phyloP scores from a whole-genome alignment of 371 early-diverging fungal species.

The Batkoa obscura region DNA sequence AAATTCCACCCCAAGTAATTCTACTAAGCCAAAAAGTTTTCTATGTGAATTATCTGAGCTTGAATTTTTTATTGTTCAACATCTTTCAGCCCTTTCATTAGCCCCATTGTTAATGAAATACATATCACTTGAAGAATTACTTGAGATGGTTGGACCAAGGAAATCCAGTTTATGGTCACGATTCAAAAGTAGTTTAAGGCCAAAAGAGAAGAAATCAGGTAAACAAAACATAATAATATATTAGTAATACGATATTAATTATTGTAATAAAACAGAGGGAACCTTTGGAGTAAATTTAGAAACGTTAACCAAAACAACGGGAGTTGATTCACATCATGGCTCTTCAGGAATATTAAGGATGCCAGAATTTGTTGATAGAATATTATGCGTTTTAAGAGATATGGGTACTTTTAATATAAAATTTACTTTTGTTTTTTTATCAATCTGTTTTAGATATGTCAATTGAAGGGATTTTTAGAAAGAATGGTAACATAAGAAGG shows the following conservation, averaged over 20 bases:
- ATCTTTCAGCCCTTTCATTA: constrained; percentile 59
- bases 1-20: constrained; percentile 8
- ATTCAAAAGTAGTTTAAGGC: constrained; percentile 39
- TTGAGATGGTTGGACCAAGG: constrained; percentile 46
- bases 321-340: constrained; percentile 64
- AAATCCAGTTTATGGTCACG: constrained; percentile 52
- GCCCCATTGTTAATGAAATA: constrained; percentile 43
- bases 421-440: not conserved
- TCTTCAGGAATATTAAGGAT: constrained; percentile 52
- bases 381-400: constrained; percentile 47
- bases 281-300: constrained; percentile 88
- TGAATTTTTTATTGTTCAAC: constrained; percentile 66
- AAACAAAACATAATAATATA: constrained; percentile 7
- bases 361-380: constrained; percentile 68
- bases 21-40: constrained; percentile 22
- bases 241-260: not conserved
- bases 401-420: constrained; percentile 38
- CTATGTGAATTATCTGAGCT: constrained; percentile 66
- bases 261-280: constrained; percentile 22
- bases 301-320: constrained; percentile 56
- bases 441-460: constrained; percentile 41
- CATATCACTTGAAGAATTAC: constrained; percentile 44
- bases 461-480: constrained; percentile 88
- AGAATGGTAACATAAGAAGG: constrained; percentile 87
- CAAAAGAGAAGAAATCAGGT: constrained; percentile 34